Evolutionary conservation across 75 land plant species (phyloP).

Genomic region (Pinus albicaulis): DNA sequence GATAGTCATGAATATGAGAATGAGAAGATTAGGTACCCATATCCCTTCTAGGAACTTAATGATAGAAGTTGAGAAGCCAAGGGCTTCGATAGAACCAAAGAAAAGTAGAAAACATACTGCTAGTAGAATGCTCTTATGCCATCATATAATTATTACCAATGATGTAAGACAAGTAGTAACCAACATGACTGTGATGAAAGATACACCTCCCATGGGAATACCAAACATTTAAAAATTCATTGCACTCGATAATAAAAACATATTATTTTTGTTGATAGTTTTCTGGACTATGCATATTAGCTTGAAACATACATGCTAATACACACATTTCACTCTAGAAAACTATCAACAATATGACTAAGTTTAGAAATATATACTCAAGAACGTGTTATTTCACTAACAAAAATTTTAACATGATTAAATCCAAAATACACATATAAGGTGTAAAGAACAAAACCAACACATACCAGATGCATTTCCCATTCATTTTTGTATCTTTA

Average conservation of each 20-base stretch:
- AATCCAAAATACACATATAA: no score
- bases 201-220: constrained; percentile 37
- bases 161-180: constrained; percentile 74
- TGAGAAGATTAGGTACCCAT: constrained; percentile 29
- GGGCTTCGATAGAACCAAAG: constrained; percentile 28
- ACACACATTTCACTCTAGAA: not conserved
- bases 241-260: not conserved
- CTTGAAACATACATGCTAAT: not conserved
- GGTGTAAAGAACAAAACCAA: not conserved
- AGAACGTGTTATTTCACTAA: no score
- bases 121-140: constrained; percentile 37
- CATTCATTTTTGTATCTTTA: constrained; percentile 51
- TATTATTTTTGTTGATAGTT: not conserved
- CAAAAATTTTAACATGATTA: no score
- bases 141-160: constrained; percentile 52
- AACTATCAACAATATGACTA: no score
- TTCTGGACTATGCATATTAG: not conserved
- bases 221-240: not conserved
- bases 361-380: no score
- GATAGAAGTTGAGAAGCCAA: constrained; percentile 23
- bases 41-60: constrained; percentile 29
- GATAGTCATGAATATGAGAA: constrained; percentile 27
- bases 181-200: constrained; percentile 73
- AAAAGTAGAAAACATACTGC: constrained; percentile 42
- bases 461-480: constrained; percentile 72